Evolutionary conservation across 2,329 filamentous ascomycete species (phyloP).

Genomic region (Penicillium sp.): DNA sequence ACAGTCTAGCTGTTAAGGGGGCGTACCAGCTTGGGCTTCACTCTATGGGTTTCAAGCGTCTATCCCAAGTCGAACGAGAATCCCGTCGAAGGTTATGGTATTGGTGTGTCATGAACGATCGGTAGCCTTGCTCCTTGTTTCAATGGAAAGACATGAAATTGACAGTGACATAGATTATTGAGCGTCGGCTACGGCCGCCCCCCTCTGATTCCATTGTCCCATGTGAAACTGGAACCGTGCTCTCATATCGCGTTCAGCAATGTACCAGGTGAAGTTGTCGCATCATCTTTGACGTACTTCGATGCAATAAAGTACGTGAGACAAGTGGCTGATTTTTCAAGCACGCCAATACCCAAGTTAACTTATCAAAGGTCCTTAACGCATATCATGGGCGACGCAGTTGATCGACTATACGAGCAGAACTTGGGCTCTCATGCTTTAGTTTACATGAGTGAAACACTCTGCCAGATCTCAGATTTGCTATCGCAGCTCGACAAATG

Average conservation of each 20-base stretch:
- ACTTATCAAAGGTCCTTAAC: too few species aligned
- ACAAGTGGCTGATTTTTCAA: too few species aligned
- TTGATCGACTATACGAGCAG: too few species aligned
- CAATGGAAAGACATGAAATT: background rate
- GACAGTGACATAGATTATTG: too few species aligned
- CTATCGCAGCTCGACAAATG: too few species aligned
- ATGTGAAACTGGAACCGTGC: conserved; percentile 40
- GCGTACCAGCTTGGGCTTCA: conserved; percentile 51
- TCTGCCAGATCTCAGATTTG: too few species aligned
- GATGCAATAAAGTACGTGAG: conserved; percentile 25
- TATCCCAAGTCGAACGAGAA: conserved; percentile 43
- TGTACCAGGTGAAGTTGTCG: too few species aligned
- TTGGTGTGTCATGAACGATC: conserved; percentile 46
- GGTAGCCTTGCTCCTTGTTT: conserved; percentile 23
- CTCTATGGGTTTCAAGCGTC: conserved; percentile 36
- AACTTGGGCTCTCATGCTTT: too few species aligned
- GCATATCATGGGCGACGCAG: too few species aligned
- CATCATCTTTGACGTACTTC: too few species aligned
- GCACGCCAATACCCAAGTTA: too few species aligned
- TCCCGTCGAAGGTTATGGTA: conserved; percentile 48
- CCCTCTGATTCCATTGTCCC: conserved; percentile 42
- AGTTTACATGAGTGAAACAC: too few species aligned
- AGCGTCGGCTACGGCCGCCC: conserved; percentile 52
- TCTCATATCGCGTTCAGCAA: conserved; percentile 7
- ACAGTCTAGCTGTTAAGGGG: conserved; percentile 49